Evolutionary conservation across 441 rosid genomes (phyloP).

Genomic region (Gossypium trilobum): DNA sequence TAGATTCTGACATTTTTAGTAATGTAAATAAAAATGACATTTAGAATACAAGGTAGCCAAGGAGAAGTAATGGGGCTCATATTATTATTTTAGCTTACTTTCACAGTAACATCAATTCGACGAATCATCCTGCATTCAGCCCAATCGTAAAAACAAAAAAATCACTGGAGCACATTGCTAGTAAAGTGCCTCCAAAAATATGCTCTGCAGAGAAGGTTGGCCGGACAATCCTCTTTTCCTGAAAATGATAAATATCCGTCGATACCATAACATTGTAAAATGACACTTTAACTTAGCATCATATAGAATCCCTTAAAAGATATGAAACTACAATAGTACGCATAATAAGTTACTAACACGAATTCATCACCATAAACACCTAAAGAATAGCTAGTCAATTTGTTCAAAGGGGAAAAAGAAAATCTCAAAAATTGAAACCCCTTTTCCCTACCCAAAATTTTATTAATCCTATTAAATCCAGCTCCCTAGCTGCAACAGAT

Average conservation of each 20-base stretch:
- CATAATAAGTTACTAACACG: background rate
- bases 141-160: constrained; percentile 98
- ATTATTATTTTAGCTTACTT: constrained; percentile 44
- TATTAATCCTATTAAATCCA: background rate
- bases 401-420: background rate
- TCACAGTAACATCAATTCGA: constrained; percentile 88
- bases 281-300: background rate
- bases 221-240: constrained; percentile 83
- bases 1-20: constrained; percentile 52
- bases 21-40: constrained; percentile 19
- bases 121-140: constrained; percentile 92
- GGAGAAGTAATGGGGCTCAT: constrained; percentile 14
- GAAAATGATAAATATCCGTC: constrained; percentile 26
- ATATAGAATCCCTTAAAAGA: background rate
- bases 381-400: background rate
- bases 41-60: constrained; percentile 11
- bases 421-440: background rate
- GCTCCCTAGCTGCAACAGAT: background rate
- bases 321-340: background rate
- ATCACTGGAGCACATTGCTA: constrained; percentile 97
- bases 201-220: constrained; percentile 92
- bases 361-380: background rate
- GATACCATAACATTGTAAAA: constrained; percentile 3
- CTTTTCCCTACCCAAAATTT: background rate
- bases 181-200: constrained; percentile 75